phyloP scores from a whole-genome alignment of 1,139 yeast genomes.

The Debaryomyces psychrophilus region DNA sequence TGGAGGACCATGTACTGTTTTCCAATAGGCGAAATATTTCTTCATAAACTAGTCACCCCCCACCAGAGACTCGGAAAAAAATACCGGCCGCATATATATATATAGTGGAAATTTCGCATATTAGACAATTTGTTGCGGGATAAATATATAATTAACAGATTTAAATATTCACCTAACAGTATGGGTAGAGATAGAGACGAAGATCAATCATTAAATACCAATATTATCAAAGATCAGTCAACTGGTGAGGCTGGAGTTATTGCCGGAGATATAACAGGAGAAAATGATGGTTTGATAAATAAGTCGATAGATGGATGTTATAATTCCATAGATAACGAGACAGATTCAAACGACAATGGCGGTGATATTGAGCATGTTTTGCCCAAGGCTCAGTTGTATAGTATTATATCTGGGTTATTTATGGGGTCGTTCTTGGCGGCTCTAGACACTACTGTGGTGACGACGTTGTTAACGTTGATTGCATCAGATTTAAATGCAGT shows the following conservation, averaged over 20 bases:
- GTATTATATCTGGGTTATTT: conserved; percentile 39
- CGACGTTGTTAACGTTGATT: conserved; percentile 44
- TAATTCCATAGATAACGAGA: conserved; percentile 16
- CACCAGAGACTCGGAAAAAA: no score
- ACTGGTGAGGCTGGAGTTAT: conserved; percentile 51
- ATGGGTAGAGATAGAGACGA: conserved; percentile 2
- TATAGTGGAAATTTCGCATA: background rate
- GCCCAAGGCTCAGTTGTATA: conserved; percentile 33
- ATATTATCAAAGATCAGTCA: conserved; percentile 36
- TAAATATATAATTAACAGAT: no score
- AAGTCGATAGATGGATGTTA: conserved; percentile 14
- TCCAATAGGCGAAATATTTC: no score
- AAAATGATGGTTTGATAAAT: conserved; percentile 32
- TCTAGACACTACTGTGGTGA: conserved; percentile 48
- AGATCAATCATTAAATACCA: conserved; percentile 25
- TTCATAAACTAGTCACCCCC: no score
- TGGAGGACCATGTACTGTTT: no score
- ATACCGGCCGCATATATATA: background rate
- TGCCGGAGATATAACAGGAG: conserved; percentile 52
- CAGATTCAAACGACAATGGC: conserved; percentile 12
- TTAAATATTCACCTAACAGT: background rate
- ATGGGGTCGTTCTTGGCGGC: conserved; percentile 49
- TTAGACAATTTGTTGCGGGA: background rate
- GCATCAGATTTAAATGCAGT: conserved; percentile 49
- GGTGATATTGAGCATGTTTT: conserved; percentile 35